Evolutionary conservation across 495 filamentous ascomycete species (phyloP).

Genomic region (Talaromyces proteolyticus): DNA sequence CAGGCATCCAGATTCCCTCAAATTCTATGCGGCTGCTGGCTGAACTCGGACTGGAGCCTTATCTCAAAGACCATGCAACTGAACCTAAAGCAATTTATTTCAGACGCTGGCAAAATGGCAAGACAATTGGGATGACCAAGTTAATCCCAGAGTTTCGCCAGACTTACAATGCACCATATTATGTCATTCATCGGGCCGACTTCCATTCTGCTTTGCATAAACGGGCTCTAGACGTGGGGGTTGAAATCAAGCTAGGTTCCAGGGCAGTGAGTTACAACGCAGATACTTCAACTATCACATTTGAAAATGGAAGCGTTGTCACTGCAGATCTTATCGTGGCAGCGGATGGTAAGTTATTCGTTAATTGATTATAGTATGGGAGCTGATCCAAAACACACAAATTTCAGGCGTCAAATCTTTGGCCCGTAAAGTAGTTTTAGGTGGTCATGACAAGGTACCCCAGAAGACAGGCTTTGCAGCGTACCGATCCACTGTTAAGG

Average conservation of each 20-base stretch:
- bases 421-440: slow-evolving; percentile 21
- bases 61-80: slow-evolving; percentile 21
- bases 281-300: slow-evolving; percentile 6
- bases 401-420: slow-evolving; percentile 26
- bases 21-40: slow-evolving; percentile 46
- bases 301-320: slow-evolving; percentile 12
- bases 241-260: slow-evolving; percentile 16
- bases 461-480: slow-evolving; percentile 27
- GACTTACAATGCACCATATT: slow-evolving; percentile 30
- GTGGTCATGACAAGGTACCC: slow-evolving; percentile 11
- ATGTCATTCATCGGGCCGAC: slow-evolving; percentile 39
- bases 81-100: slow-evolving; percentile 31
- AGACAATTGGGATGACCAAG: slow-evolving; percentile 28
- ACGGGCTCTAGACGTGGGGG: slow-evolving; percentile 25
- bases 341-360: slow-evolving; percentile 29
- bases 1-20: slow-evolving; percentile 55
- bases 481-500: slow-evolving; percentile 37
- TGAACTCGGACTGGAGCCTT: slow-evolving; percentile 28
- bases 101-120: slow-evolving; percentile 36
- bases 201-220: slow-evolving; percentile 28
- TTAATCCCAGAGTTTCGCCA: slow-evolving; percentile 29
- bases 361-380: not conserved
- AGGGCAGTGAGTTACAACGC: slow-evolving; percentile 19
- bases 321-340: slow-evolving; percentile 35
- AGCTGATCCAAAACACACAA: not conserved